Conservation (phyloP, 176 grass and related monocot species). For the Saccharum spontaneum region DNA sequence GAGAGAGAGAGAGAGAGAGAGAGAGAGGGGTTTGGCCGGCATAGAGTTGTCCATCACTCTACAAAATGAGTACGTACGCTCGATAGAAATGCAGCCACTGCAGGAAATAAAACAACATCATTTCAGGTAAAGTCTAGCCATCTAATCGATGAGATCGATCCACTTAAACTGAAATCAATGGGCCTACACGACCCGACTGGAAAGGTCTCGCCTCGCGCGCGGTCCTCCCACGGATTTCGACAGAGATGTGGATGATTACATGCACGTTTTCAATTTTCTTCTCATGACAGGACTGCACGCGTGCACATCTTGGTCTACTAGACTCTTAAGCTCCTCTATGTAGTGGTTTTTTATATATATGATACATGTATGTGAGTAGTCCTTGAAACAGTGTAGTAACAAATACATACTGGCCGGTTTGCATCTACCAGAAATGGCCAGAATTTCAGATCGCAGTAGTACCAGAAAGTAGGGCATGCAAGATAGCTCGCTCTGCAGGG, state of each 20-base stretch:
- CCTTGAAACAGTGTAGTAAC: no score
- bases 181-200: not conserved
- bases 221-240: not conserved
- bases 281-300: not conserved
- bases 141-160: conserved; percentile 18
- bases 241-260: not conserved
- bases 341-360: no score
- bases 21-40: no score
- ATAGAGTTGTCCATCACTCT: no score
- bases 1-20: no score
- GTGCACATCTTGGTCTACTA: not conserved
- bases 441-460: not conserved
- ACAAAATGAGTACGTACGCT: no score
- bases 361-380: no score
- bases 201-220: conserved; percentile 26
- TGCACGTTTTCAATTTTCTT: not conserved
- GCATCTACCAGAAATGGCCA: not conserved
- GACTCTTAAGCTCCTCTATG: not conserved
- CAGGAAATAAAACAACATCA: not conserved
- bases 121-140: not conserved
- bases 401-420: not conserved
- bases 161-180: not conserved
- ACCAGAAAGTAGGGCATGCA: not conserved
- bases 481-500: not conserved
- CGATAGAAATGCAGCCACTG: not conserved